Percentiles rank a stretch among this genome's conserved stretches.
phyloP scores from a whole-genome alignment of 2,329 filamentous ascomycete species.

The Phialophora verrucosa region DNA sequence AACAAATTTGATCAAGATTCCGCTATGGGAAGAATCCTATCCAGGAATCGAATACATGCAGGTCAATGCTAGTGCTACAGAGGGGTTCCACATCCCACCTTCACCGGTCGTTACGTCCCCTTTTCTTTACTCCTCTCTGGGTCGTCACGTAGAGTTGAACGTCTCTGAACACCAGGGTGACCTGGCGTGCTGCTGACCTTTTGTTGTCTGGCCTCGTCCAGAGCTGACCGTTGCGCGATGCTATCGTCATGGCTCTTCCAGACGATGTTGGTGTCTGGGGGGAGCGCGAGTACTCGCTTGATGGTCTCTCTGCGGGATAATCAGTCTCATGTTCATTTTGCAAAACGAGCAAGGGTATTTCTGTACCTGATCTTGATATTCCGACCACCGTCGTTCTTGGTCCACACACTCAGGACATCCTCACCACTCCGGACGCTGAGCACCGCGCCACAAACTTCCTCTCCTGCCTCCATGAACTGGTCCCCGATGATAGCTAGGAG shows the following conservation, averaged over 20 bases:
- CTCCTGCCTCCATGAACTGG: conserved; percentile 88
- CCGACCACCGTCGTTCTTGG: conserved; percentile 86
- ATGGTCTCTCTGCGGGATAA: conserved; percentile 76
- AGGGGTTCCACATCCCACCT: conserved; percentile 16
- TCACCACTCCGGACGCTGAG: conserved; percentile 93
- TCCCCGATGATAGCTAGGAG: conserved; percentile 89
- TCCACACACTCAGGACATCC: conserved; percentile 98
- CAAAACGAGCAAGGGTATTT: conserved; percentile 3
- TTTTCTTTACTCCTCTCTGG: conserved; percentile 51
- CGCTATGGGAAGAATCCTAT: conserved; percentile 23
- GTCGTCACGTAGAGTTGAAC: conserved; percentile 52
- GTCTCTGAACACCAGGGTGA: conserved; percentile 47
- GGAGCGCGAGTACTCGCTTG: conserved; percentile 85
- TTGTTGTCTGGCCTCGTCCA: conserved; percentile 89
- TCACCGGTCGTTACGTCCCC: conserved; percentile 41
- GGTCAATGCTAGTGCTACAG: conserved; percentile 28
- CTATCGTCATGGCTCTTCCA: conserved; percentile 97
- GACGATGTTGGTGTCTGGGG: conserved; percentile 84
- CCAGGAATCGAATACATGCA: conserved; percentile 20
- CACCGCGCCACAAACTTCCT: conserved; percentile 94
- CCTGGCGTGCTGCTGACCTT: conserved; percentile 60
- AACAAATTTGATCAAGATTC: neutral
- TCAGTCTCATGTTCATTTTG: conserved; percentile 31
- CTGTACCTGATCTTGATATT: conserved; percentile 94
- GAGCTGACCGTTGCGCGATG: conserved; percentile 86